Percentiles rank a stretch among this genome's conserved stretches.
Evolutionary conservation across 2,329 filamentous ascomycete species (phyloP).

Genomic region (Fulvia fulva): DNA sequence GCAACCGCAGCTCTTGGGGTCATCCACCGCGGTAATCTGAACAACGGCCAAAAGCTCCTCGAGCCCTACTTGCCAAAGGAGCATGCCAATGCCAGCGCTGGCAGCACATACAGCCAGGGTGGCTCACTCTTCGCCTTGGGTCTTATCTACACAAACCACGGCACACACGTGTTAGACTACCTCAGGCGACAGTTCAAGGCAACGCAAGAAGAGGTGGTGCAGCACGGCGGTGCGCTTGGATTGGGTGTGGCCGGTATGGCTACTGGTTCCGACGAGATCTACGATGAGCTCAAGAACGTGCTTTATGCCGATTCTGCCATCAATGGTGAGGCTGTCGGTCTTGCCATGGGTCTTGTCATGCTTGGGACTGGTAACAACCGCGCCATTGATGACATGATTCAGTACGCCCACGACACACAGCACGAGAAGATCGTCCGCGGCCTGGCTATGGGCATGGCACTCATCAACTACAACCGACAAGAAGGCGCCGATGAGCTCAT

Average conservation of each 20-base stretch:
- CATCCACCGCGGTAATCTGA: slow-evolving; percentile 92
- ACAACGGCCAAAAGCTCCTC: slow-evolving; percentile 86
- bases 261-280: slow-evolving; percentile 83
- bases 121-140: slow-evolving; percentile 94
- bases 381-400: slow-evolving; percentile 92
- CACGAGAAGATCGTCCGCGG: slow-evolving; percentile 99
- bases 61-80: slow-evolving; percentile 88
- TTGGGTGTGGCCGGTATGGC: slow-evolving; percentile 97
- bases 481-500: slow-evolving; percentile 93
- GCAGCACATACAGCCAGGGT: slow-evolving; percentile 92
- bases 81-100: slow-evolving; percentile 63
- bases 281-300: slow-evolving; percentile 83
- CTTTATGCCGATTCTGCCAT: slow-evolving; percentile 92
- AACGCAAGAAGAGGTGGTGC: slow-evolving; percentile 85
- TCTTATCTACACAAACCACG: slow-evolving; percentile 95
- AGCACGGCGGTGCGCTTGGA: slow-evolving; percentile 92
- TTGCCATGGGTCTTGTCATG: slow-evolving; percentile 98
- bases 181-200: slow-evolving; percentile 70
- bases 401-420: slow-evolving; percentile 94
- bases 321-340: slow-evolving; percentile 92
- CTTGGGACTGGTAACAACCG: slow-evolving; percentile 93
- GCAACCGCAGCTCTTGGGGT: slow-evolving; percentile 94
- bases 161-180: slow-evolving; percentile 80
- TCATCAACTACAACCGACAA: slow-evolving; percentile 97
- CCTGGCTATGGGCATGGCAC: slow-evolving; percentile 89